A percentile compares a stretch with the other conserved stretches of the same genome.
phyloP scores from a whole-genome alignment of 257 asterid genomes.

The Salvia miltiorrhiza region DNA sequence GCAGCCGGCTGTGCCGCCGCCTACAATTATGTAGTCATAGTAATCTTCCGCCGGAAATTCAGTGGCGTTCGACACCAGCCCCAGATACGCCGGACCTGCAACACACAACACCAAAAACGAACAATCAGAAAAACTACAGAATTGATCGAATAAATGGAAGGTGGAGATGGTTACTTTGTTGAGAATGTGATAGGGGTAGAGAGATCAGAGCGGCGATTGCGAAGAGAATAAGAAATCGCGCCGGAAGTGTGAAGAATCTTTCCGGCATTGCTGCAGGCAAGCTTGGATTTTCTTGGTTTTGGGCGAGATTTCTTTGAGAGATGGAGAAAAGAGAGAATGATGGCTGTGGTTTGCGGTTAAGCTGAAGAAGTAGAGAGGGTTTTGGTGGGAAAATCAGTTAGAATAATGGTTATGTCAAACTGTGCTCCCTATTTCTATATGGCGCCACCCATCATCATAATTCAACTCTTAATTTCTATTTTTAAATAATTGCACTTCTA shows the following conservation, averaged over 20 bases:
- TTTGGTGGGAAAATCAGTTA: conserved; percentile 78
- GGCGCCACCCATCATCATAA: too few relatives aligned
- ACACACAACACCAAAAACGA: not conserved
- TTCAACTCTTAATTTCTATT: not conserved
- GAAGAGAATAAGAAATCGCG: conserved; percentile 26
- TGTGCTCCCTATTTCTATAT: not conserved
- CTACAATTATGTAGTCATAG: conserved; percentile 51
- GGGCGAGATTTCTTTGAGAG: not conserved
- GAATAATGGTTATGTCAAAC: not conserved
- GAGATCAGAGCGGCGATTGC: conserved; percentile 27
- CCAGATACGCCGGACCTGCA: conserved; percentile 60
- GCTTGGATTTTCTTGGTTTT: conserved; percentile 17
- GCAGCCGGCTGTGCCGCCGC: conserved; percentile 97
- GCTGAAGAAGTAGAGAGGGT: conserved; percentile 14
- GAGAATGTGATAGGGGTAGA: conserved; percentile 39
- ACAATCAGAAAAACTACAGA: not conserved
- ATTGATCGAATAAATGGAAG: not conserved
- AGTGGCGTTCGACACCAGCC: conserved; percentile 55
- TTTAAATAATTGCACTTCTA: not conserved
- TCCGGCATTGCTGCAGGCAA: conserved; percentile 21
- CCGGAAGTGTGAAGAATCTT: not conserved
- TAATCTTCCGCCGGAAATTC: conserved; percentile 47
- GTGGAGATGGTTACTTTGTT: conserved; percentile 42
- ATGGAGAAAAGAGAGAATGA: not conserved
- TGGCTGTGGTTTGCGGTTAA: not conserved